These are phyloP conservation scores for Clonostachys byssicola DNA, from an alignment of 2,329 filamentous ascomycete species.

Conservation along the genomic window DNA sequence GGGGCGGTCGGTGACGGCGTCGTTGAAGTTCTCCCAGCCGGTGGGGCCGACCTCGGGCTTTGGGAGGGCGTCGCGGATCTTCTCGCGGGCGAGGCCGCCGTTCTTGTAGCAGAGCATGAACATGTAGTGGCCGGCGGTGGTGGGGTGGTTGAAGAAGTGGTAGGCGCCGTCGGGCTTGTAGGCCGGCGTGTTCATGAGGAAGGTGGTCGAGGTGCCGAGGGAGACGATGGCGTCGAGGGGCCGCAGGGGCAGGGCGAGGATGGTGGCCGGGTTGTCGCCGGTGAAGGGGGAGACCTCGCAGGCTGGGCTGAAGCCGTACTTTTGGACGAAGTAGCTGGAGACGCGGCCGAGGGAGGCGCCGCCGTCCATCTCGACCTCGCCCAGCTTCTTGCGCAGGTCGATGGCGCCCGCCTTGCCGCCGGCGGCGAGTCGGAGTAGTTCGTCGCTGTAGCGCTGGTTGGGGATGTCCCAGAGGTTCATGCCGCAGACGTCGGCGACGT, in stretches of 20 bases:
- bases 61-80: constrained; percentile 78
- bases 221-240: constrained; percentile 92
- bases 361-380: constrained; percentile 74
- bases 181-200: constrained; percentile 92
- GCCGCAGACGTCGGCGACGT: constrained; percentile 91
- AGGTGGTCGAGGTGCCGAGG: constrained; percentile 91
- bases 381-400: constrained; percentile 73
- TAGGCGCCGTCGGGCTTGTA: constrained; percentile 89
- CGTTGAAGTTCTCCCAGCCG: constrained; percentile 79
- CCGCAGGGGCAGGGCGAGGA: constrained; percentile 82
- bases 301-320: constrained; percentile 71
- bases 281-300: constrained; percentile 85
- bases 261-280: constrained; percentile 93
- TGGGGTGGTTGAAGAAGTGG: constrained; percentile 98
- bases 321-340: constrained; percentile 71
- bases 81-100: constrained; percentile 86
- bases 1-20: constrained; percentile 61
- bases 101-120: constrained; percentile 99
- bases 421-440: constrained; percentile 71
- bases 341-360: constrained; percentile 74
- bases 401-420: constrained; percentile 47
- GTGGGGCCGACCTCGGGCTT: constrained; percentile 36
- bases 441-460: constrained; percentile 66
- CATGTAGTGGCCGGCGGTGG: constrained; percentile 89
- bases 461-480: constrained; percentile 96